Evolutionary conservation across 2,329 filamentous ascomycete species (phyloP).

Genomic region (Rhynchosporium secalis): DNA sequence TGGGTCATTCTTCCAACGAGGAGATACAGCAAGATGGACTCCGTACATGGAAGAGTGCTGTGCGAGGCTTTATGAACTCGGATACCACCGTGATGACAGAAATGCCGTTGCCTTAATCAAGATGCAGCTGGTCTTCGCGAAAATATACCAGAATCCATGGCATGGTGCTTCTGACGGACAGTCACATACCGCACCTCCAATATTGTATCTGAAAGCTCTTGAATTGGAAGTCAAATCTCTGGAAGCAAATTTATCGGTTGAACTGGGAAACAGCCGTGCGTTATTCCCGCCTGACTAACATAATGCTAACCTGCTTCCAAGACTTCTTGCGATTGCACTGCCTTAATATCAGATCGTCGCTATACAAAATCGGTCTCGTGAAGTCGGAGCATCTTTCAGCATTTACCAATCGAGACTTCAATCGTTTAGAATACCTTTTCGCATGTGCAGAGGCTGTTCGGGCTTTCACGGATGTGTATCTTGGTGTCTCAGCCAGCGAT

Average conservation of each 20-base stretch:
- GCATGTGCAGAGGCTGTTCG: conserved; percentile 24
- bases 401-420: conserved; percentile 18
- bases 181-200: conserved; percentile 9
- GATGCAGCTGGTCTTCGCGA: conserved; percentile 21
- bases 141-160: conserved; percentile 25
- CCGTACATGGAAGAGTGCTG: conserved; percentile 29
- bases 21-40: conserved; percentile 20
- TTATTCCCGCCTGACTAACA: not conserved
- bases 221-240: conserved; percentile 20
- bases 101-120: conserved; percentile 17
- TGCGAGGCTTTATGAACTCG: conserved; percentile 10
- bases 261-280: conserved; percentile 22
- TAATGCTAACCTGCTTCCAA: not conserved
- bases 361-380: conserved; percentile 28
- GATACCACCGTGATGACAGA: conserved; percentile 13
- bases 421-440: conserved; percentile 27
- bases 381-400: conserved; percentile 13
- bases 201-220: conserved; percentile 24
- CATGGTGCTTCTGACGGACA: not conserved
- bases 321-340: conserved; percentile 15
- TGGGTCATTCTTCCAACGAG: conserved; percentile 23
- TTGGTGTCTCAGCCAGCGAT: conserved; percentile 17
- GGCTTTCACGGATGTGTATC: conserved; percentile 22
- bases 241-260: not conserved
- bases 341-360: conserved; percentile 10